These are phyloP conservation scores for Trichoderma koningii DNA, from an alignment of 2,329 filamentous ascomycete species.

Conservation along the genomic window DNA sequence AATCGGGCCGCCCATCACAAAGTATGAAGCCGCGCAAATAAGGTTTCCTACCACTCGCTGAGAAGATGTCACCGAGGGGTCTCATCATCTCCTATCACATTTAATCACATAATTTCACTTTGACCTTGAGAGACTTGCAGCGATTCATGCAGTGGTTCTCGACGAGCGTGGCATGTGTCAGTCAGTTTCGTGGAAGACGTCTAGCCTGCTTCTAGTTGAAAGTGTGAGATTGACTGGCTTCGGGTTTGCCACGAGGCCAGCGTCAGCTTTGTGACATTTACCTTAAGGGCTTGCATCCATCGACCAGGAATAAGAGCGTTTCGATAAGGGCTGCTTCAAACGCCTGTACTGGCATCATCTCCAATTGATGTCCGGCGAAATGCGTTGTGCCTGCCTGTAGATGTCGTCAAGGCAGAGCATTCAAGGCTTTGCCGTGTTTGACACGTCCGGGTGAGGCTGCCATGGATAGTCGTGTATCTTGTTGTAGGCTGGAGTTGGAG, in stretches of 20 bases:
- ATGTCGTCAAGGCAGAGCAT: too few relatives aligned
- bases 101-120: too few relatives aligned
- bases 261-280: not conserved
- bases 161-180: not conserved
- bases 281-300: not conserved
- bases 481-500: not conserved
- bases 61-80: too few relatives aligned
- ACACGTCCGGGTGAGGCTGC: not conserved
- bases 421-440: too few relatives aligned
- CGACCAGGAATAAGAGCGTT: not conserved
- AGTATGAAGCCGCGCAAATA: too few relatives aligned
- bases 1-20: too few relatives aligned
- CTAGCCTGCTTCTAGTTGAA: conserved; percentile 14
- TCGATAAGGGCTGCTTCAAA: not conserved
- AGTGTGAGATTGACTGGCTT: not conserved
- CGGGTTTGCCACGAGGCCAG: not conserved
- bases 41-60: too few relatives aligned
- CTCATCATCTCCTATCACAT: too few relatives aligned
- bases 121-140: too few relatives aligned
- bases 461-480: not conserved
- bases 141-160: too few relatives aligned
- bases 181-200: not conserved
- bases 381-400: not conserved
- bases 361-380: not conserved
- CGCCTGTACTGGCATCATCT: not conserved